Evolutionary conservation across 2,329 filamentous ascomycete species (phyloP).

Genomic region (Fusarium sp.): DNA sequence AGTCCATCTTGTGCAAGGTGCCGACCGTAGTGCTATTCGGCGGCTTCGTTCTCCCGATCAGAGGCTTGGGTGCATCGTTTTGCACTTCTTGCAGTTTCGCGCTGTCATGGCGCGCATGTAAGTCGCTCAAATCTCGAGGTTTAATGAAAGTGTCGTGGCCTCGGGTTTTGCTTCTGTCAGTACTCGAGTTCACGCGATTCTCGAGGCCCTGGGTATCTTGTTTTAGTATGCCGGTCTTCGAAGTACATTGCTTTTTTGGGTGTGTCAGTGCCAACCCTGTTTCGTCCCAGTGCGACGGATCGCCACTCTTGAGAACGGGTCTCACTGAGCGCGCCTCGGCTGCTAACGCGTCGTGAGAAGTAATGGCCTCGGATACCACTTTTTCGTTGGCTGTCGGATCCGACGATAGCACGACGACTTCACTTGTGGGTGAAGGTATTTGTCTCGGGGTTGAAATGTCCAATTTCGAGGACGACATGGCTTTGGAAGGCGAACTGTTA

Average conservation of each 20-base stretch:
- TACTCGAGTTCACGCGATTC: slow-evolving; percentile 29
- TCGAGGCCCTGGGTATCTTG: slow-evolving; percentile 20
- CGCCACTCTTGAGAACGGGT: slow-evolving; percentile 38
- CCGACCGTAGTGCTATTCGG: slow-evolving; percentile 31
- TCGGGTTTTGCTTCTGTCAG: slow-evolving; percentile 11
- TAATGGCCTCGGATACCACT: slow-evolving; percentile 2
- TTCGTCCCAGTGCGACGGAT: slow-evolving; percentile 43
- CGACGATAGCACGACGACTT: slow-evolving; percentile 22
- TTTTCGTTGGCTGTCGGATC: slow-evolving; percentile 7
- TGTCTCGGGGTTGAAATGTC: slow-evolving; percentile 2
- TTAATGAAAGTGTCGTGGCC: slow-evolving; percentile 5
- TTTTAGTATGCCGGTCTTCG: slow-evolving; percentile 20
- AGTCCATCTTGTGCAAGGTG: slow-evolving; percentile 54
- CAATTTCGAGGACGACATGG: slow-evolving; percentile 4
- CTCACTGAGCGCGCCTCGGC: slow-evolving; percentile 24
- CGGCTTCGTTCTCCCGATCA: slow-evolving; percentile 35
- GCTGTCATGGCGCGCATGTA: slow-evolving; percentile 39
- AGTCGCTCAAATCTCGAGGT: slow-evolving; percentile 7
- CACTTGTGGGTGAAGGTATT: slow-evolving; percentile 14
- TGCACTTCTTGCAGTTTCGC: slow-evolving; percentile 31
- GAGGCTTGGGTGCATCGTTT: slow-evolving; percentile 35
- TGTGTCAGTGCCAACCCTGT: slow-evolving; percentile 46
- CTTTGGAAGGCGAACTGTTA: slow-evolving; percentile 31
- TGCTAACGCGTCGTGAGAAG: slow-evolving; percentile 34
- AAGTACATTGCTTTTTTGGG: slow-evolving; percentile 45